Conservation (phyloP, 768 basidiomycete species). For the Psilocybe sp. region DNA sequence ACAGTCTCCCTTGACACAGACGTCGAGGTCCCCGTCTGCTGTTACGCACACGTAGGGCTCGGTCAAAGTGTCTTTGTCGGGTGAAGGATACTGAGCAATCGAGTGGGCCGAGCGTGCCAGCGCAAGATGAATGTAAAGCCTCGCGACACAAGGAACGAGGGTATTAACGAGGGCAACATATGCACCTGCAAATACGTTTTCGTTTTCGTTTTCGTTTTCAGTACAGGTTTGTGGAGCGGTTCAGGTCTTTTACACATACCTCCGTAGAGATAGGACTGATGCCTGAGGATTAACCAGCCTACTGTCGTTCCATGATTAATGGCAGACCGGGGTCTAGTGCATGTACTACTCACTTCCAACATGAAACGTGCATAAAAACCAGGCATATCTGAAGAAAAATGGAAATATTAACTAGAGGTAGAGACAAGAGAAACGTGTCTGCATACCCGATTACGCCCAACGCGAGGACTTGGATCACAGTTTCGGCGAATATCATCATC, state of each 20-base stretch:
- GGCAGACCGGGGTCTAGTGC: no score
- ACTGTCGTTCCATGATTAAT: no score
- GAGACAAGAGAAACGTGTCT: neutral
- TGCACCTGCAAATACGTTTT: constrained; percentile 18
- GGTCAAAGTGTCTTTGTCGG: constrained; percentile 26
- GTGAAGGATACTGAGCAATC: constrained; percentile 25
- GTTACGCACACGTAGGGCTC: constrained; percentile 40
- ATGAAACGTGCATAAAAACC: constrained; percentile 30
- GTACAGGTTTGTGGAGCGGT: no score
- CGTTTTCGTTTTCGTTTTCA: no score
- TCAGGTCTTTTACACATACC: no score
- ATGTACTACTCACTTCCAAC: constrained; percentile 24
- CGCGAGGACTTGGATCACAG: constrained; percentile 20
- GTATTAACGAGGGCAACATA: constrained; percentile 27
- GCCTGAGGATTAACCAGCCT: no score
- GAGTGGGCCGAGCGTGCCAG: constrained; percentile 31
- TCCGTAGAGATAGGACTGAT: no score
- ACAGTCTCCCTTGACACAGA: constrained; percentile 33
- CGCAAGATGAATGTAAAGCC: constrained; percentile 32
- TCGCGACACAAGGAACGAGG: constrained; percentile 21
- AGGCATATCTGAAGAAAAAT: constrained; percentile 25
- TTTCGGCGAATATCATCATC: constrained; percentile 9
- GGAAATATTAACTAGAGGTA: neutral
- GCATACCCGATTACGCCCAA: constrained; percentile 24
- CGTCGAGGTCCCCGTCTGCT: constrained; percentile 27